Percentiles rank a stretch among this genome's conserved stretches.
These are phyloP conservation scores for Rhodotorula mucilaginosa DNA, from an alignment of 1,284 basidiomycete species.

Conservation along the genomic window DNA sequence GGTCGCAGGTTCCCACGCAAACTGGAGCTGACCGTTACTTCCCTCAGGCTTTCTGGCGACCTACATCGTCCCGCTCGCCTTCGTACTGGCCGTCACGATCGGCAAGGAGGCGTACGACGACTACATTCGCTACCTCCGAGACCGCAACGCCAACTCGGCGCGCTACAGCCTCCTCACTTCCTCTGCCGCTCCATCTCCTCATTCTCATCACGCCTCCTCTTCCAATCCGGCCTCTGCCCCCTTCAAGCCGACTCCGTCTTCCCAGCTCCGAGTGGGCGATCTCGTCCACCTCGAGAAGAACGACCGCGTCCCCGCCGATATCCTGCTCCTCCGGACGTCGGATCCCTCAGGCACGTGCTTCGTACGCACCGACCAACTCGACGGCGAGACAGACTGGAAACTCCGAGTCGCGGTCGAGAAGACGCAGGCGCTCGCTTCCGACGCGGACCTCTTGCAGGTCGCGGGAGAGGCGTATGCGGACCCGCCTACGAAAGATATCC, in stretches of 20 bases:
- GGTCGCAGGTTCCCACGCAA: not conserved
- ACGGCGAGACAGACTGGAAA: slow-evolving; percentile 99
- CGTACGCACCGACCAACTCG: slow-evolving; percentile 94
- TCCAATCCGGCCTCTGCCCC: slow-evolving; percentile 28
- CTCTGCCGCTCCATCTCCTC: slow-evolving; percentile 31
- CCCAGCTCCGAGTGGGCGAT: slow-evolving; percentile 85
- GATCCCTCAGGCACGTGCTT: slow-evolving; percentile 91
- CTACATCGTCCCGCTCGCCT: slow-evolving; percentile 92
- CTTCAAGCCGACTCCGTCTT: slow-evolving; percentile 68
- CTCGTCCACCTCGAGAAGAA: slow-evolving; percentile 93
- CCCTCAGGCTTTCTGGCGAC: slow-evolving; percentile 86
- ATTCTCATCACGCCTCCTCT: slow-evolving; percentile 27
- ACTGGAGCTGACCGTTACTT: not conserved
- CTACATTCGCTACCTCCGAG: slow-evolving; percentile 85
- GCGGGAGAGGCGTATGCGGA: slow-evolving; percentile 89
- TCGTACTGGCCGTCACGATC: slow-evolving; percentile 92
- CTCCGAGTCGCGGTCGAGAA: slow-evolving; percentile 81
- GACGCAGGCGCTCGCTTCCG: slow-evolving; percentile 70
- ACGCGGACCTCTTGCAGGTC: slow-evolving; percentile 66
- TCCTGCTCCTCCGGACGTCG: slow-evolving; percentile 83
- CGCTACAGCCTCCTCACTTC: slow-evolving; percentile 72
- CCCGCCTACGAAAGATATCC: slow-evolving; percentile 93
- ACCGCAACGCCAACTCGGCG: slow-evolving; percentile 90
- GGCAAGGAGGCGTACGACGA: slow-evolving; percentile 99
- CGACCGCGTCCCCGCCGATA: slow-evolving; percentile 91